Evolutionary conservation across 2,329 filamentous ascomycete genomes (phyloP).

Genomic region (Sodiomyces alkalinus): DNA sequence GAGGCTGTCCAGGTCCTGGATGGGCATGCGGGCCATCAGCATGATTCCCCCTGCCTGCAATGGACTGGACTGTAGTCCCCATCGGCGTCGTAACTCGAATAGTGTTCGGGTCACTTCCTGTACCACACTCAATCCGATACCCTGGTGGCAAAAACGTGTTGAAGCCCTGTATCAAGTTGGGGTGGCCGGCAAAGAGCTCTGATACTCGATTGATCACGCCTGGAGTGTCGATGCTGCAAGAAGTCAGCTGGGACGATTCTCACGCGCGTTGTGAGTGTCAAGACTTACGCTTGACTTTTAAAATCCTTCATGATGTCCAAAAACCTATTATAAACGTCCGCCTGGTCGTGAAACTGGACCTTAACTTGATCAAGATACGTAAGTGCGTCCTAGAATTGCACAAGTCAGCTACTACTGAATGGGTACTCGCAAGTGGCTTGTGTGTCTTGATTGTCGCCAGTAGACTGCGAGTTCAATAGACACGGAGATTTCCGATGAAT

Average conservation of each 20-base stretch:
- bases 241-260: slow-evolving; percentile 12
- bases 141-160: slow-evolving; percentile 95
- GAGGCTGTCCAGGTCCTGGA: slow-evolving; percentile 22
- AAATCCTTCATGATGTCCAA: slow-evolving; percentile 99
- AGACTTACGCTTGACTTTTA: slow-evolving; percentile 79
- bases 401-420: no score
- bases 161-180: slow-evolving; percentile 90
- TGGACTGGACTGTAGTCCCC: slow-evolving; percentile 89
- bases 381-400: slow-evolving; percentile 65
- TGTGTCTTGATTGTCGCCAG: no score
- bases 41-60: slow-evolving; percentile 40
- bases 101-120: slow-evolving; percentile 85
- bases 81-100: slow-evolving; percentile 95
- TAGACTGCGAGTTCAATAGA: no score
- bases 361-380: slow-evolving; percentile 98
- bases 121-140: slow-evolving; percentile 91
- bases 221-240: slow-evolving; percentile 71
- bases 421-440: no score
- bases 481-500: no score
- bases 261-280: not conserved
- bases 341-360: slow-evolving; percentile 91
- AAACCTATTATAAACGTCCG: slow-evolving; percentile 93
- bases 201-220: slow-evolving; percentile 96
- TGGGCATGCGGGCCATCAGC: slow-evolving; percentile 23
- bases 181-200: slow-evolving; percentile 87